Base-by-base conservation (phyloP, 208 protist species). In the Leishmania amazonensis region DNA sequence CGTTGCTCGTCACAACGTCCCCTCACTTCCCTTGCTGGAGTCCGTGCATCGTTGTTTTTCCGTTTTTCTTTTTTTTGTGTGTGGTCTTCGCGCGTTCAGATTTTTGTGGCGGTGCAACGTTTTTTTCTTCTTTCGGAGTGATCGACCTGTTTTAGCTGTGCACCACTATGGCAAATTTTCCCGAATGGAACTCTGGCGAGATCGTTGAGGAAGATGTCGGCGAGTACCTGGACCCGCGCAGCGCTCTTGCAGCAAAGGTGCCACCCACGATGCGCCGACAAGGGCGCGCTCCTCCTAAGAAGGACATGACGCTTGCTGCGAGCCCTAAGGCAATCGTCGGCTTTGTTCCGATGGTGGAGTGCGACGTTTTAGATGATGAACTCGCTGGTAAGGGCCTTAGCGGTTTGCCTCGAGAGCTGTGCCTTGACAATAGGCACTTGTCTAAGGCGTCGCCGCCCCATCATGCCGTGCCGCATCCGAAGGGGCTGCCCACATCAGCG, bases 181-280 rank as follows among this genome's bases (percentile, higher is more conserved):
- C 80, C 7, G 86, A 89, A 42, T 83, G 81, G 82, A 51, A 67
- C 31, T 76, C 57, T 5, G 83, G 81, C n/a, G 87, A 89, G 58
- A 90, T 92, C 47, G 76, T 86, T 24, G 89, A 92, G 73, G 77
- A 86, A n/a, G 81, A 87, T 64, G 81, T 92, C 3, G 81, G 72
- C 45, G 89, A 92, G 13, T 88, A 86, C 28, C 53, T 92, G 0
- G 78, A 75, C n/a, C 83, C 54, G 15, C 60, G 76, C 42, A 80
- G 76, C 35, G 60, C 60, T 53, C n/a, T 78, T n/a, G 58, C 80
- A 42, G 79, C 75, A 5, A 76, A 84, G 45, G 11, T 83, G 2
- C 89, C 89, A 19, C 86, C 77, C 11, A 90, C 53, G 24, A 73
- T 73, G 24, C 68, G 68, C 21, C 68, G 42, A n/a, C 21, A 73